Conservation (phyloP, 2,329 filamentous ascomycete genomes). For the Aspergillus japonicus region DNA sequence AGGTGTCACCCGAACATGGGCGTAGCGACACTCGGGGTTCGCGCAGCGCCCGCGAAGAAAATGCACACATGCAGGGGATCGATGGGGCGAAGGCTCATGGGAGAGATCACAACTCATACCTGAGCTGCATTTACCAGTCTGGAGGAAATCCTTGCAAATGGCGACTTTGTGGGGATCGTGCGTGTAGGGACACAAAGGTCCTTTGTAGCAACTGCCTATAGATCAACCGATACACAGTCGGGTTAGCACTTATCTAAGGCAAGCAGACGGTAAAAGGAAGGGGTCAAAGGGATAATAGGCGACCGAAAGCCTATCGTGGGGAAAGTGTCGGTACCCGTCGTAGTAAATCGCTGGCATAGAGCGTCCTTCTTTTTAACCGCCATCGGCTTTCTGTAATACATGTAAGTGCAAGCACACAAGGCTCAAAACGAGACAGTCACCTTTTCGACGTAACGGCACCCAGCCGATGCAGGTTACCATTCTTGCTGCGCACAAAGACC, state of each 20-base stretch:
- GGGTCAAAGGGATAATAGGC: conserved; percentile 8
- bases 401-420: conserved; percentile 20
- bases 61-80: conserved; percentile 84
- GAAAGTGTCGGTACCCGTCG: conserved; percentile 52
- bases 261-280: conserved; percentile 21
- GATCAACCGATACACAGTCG: conserved; percentile 42
- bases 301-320: conserved; percentile 22
- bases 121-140: conserved; percentile 72
- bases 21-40: conserved; percentile 81
- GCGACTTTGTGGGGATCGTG: conserved; percentile 87
- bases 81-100: conserved; percentile 78
- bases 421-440: conserved; percentile 53
- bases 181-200: conserved; percentile 72
- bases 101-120: conserved; percentile 86
- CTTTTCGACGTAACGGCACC: conserved; percentile 72
- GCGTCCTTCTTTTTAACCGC: conserved; percentile 67
- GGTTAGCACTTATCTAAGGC: conserved; percentile 25
- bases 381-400: conserved; percentile 38
- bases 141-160: conserved; percentile 83
- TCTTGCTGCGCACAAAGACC: conserved; percentile 80
- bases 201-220: conserved; percentile 80
- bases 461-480: conserved; percentile 79
- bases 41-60: conserved; percentile 87
- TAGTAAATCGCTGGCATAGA: conserved; percentile 66
- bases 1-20: conserved; percentile 76